Conservation (phyloP, 495 filamentous ascomycete species). For the Chaetomium cochliodes region DNA sequence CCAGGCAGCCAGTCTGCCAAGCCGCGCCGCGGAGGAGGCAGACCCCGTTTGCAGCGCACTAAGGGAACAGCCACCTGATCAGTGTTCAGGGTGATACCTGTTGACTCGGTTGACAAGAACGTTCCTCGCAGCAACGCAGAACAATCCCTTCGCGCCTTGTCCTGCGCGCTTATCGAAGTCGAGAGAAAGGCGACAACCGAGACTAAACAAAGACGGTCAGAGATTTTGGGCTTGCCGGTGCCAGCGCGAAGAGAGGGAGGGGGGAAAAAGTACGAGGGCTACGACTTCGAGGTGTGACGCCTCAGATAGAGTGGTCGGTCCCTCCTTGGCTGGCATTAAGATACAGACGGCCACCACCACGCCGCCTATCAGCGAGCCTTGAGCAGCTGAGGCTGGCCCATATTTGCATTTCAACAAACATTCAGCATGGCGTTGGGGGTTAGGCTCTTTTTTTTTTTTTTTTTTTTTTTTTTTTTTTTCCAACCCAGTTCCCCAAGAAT, state of each 20-base stretch:
- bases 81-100: conserved; percentile 44
- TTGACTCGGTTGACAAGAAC: conserved; percentile 27
- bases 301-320: background rate
- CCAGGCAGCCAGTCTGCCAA: conserved; percentile 17
- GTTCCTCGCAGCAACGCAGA: conserved; percentile 13
- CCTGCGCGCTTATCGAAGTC: conserved; percentile 9
- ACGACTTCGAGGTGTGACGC: conserved; percentile 5
- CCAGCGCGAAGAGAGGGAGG: background rate
- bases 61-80: conserved; percentile 25
- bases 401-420: conserved; percentile 25
- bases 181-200: conserved; percentile 22
- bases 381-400: conserved; percentile 7
- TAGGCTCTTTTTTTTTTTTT: conserved; percentile 17
- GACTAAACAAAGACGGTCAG: conserved; percentile 24
- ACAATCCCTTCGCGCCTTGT: background rate
- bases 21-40: conserved; percentile 12
- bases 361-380: background rate
- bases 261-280: background rate
- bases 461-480: conserved; percentile 19
- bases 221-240: conserved; percentile 3
- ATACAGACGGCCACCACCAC: background rate
- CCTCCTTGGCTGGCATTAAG: background rate
- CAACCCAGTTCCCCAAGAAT: conserved; percentile 7
- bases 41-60: conserved; percentile 13
- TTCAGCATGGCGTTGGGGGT: conserved; percentile 34